Evolutionary conservation across 192 early-diverging fungal genomes (phyloP), one percentile per base, ranked within the genome.

Genomic region (Coemansia sp.): DNA sequence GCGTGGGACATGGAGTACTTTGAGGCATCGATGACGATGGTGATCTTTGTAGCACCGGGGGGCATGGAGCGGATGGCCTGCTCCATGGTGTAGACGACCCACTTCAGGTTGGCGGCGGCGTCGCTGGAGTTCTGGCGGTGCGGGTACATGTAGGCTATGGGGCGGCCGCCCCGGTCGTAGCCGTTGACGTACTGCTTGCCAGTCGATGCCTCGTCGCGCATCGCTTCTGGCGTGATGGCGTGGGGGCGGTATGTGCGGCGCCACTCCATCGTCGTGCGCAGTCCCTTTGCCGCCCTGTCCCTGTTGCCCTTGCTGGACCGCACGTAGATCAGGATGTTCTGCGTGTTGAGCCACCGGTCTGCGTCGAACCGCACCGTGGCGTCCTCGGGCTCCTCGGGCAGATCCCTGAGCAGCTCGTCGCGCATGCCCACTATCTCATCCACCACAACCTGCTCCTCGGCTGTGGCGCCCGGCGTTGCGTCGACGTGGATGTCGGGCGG

Each of bases 181-280:
- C 94, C 94, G 66, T 86, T 86, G 30, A 92, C 69, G 62, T 89
- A 88, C 68, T 86, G 74, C 79, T 95, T 95, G 41, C 94, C 95
- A 0, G 87, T 86, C 1, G 83, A 70, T 9, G 85, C 84, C 82
- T 94, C 93, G 37, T 69, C 62, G 44, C 82, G 84, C 69, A 96
- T 84, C 33, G 83, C 79, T 8, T 87, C 84, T 6, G 88, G 79
- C 9, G 87, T 84, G 34, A 93, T 88, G 0, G 80, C 60, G 33
- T 86, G 75, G 8, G 93, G 92, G 13, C 84, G 72, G 76, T 87
- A 92, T 7, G 81, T 78, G 50, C 87, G 68, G 27, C 89, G 83
- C 94, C 94, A 96, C 54, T 74, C 68, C 6, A 96, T 67, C 4
- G 91, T 89, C 19, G 68, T 83, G 60, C 86, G 82, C n/a, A 96